Conservation (phyloP, 306 rosid genomes). For the Quercus wislizeni region DNA sequence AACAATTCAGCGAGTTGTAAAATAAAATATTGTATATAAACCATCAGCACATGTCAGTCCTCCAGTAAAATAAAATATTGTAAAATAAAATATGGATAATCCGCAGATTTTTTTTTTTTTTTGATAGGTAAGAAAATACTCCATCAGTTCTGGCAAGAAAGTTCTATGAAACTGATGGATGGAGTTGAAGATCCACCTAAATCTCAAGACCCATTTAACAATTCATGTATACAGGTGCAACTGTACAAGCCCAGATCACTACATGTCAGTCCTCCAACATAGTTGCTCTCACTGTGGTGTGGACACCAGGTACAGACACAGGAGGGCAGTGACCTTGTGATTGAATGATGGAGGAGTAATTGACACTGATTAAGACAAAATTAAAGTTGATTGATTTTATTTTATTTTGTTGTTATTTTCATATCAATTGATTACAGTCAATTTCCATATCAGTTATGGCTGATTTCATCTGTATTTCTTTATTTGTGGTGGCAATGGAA, state of each 20-base stretch:
- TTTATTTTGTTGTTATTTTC: no score
- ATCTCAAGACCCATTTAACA: not conserved
- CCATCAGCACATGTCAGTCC: no score
- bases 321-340: no score
- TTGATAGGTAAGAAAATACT: no score
- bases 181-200: not conserved
- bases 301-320: no score
- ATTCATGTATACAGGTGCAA: not conserved
- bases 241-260: not conserved
- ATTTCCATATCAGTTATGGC: no score
- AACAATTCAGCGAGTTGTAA: slow-evolving; percentile 2
- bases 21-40: not conserved
- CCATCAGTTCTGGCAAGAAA: not conserved
- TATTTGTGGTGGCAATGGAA: no score
- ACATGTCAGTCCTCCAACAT: not conserved
- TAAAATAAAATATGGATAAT: not conserved
- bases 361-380: no score
- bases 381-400: no score
- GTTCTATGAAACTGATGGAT: not conserved
- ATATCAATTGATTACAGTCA: no score
- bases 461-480: no score
- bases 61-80: not conserved
- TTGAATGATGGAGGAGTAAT: no score
- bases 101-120: not conserved
- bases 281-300: not conserved